Percentiles rank a stretch among this genome's conserved stretches.
phyloP scores from a whole-genome alignment of 1,284 basidiomycete species.

The Sporisorium scitamineum region DNA sequence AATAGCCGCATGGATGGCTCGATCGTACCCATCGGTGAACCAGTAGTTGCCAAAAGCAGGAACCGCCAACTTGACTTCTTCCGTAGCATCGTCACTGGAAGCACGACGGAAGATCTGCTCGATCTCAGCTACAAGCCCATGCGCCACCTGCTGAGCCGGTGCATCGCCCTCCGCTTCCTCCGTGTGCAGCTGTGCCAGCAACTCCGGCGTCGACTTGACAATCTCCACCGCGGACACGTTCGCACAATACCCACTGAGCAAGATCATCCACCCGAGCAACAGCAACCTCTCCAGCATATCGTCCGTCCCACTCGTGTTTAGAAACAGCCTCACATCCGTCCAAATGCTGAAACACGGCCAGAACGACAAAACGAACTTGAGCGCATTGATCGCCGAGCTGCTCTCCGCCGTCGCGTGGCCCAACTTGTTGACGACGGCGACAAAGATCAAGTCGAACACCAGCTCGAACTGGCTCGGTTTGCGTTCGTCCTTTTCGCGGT shows the following conservation, averaged over 20 bases:
- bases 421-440: constrained; percentile 57
- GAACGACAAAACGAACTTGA: constrained; percentile 67
- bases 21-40: constrained; percentile 54
- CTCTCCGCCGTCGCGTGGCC: constrained; percentile 61
- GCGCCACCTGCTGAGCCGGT: constrained; percentile 10
- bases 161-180: constrained; percentile 23
- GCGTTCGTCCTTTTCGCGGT: constrained; percentile 64
- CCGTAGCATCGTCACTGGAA: background rate
- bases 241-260: constrained; percentile 65
- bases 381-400: constrained; percentile 60
- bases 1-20: constrained; percentile 53
- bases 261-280: constrained; percentile 65
- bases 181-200: constrained; percentile 19
- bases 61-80: constrained; percentile 19
- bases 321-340: constrained; percentile 60
- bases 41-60: constrained; percentile 51
- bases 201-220: constrained; percentile 31
- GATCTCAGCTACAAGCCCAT: constrained; percentile 17
- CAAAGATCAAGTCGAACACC: constrained; percentile 68
- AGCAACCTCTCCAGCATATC: constrained; percentile 64
- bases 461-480: constrained; percentile 66
- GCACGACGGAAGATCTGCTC: constrained; percentile 26
- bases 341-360: constrained; percentile 64
- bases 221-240: constrained; percentile 60
- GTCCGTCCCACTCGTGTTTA: constrained; percentile 67